Conservation (phyloP, 2,329 filamentous ascomycete genomes). For the Davidsoniella virescens region DNA sequence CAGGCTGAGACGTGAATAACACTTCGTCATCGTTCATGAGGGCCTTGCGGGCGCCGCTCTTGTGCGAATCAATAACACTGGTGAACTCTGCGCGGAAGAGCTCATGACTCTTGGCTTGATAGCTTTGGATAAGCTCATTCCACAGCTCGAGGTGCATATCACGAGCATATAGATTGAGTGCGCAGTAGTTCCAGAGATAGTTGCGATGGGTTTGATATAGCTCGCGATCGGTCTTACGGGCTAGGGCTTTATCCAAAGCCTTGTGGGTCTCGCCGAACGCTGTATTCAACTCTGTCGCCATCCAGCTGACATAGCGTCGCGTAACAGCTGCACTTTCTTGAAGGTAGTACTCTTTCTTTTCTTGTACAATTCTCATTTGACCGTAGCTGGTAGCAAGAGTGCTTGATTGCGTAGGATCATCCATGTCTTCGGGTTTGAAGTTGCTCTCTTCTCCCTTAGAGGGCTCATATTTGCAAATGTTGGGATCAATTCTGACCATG, state of each 20-base stretch:
- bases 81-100: slow-evolving; percentile 73
- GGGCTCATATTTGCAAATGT: slow-evolving; percentile 40
- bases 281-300: slow-evolving; percentile 64
- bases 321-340: slow-evolving; percentile 63
- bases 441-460: slow-evolving; percentile 28
- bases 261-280: slow-evolving; percentile 55
- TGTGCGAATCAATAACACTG: slow-evolving; percentile 63
- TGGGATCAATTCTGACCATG: slow-evolving; percentile 83
- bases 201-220: slow-evolving; percentile 54
- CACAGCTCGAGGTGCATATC: slow-evolving; percentile 72
- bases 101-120: slow-evolving; percentile 59
- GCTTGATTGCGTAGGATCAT: slow-evolving; percentile 24
- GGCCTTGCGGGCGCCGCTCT: slow-evolving; percentile 57
- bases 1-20: slow-evolving; percentile 68
- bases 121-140: slow-evolving; percentile 62
- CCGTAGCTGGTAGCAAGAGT: slow-evolving; percentile 59
- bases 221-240: slow-evolving; percentile 57
- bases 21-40: slow-evolving; percentile 65
- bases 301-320: slow-evolving; percentile 62
- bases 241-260: slow-evolving; percentile 41
- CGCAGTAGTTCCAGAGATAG: slow-evolving; percentile 73
- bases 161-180: slow-evolving; percentile 72
- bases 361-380: slow-evolving; percentile 83
- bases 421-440: slow-evolving; percentile 6
- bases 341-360: slow-evolving; percentile 83